Evolutionary conservation across 1,284 basidiomycete species (phyloP).

Genomic region (Hymenochaete sp.): DNA sequence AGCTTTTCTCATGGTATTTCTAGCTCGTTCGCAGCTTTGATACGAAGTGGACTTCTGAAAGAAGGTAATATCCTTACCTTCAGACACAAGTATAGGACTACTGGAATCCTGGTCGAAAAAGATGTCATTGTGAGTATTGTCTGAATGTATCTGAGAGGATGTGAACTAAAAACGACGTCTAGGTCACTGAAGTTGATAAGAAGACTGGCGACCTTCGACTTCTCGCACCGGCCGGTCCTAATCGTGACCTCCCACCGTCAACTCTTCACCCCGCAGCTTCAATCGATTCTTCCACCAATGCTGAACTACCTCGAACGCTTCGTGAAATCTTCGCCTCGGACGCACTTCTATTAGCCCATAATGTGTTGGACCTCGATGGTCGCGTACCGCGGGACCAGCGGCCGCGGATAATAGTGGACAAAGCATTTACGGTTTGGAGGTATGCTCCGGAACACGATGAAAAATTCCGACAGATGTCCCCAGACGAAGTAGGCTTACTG

Average conservation of each 20-base stretch:
- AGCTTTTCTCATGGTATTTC: conserved; percentile 37
- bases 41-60: conserved; percentile 34
- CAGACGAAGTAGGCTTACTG: conserved; percentile 7
- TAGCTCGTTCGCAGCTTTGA: conserved; percentile 28
- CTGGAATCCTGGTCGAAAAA: conserved; percentile 38
- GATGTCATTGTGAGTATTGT: conserved; percentile 37
- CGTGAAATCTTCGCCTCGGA: conserved; percentile 7
- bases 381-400: conserved; percentile 5
- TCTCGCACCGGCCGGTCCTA: conserved; percentile 32
- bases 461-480: not conserved
- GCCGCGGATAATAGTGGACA: conserved; percentile 4
- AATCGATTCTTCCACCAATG: not conserved
- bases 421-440: conserved; percentile 7
- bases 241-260: conserved; percentile 30
- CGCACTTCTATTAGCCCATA: conserved; percentile 1
- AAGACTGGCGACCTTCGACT: conserved; percentile 35
- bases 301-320: not conserved
- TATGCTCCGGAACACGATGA: not conserved
- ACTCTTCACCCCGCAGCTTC: conserved; percentile 27
- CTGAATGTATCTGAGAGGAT: no score
- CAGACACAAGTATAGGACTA: conserved; percentile 34
- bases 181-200: conserved; percentile 40
- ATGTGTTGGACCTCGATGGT: conserved; percentile 12
- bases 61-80: conserved; percentile 47
- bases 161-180: not conserved